These are phyloP conservation scores for Cucumis cinereus DNA, from an alignment of 306 rosid species.

Conservation along the genomic window DNA sequence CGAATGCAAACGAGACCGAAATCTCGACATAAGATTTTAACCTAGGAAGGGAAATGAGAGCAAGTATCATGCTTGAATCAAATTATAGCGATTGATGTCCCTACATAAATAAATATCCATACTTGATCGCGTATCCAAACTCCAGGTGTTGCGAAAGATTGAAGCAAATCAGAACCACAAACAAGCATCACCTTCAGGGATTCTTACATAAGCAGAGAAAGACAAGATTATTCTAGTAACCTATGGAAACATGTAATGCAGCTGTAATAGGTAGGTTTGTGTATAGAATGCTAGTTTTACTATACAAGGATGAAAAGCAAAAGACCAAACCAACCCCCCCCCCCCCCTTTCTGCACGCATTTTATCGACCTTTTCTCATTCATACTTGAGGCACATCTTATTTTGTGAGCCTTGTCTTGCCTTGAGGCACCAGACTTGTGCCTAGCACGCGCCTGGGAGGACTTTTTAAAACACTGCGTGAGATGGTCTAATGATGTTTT, in stretches of 20 bases:
- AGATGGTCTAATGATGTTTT: not conserved
- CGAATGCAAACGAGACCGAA: constrained; percentile 42
- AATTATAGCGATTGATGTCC: not conserved
- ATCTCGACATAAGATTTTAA: constrained; percentile 33
- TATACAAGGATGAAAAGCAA: not conserved
- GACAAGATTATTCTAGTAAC: constrained; percentile 5
- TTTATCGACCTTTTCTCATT: not conserved
- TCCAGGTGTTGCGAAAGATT: constrained; percentile 67
- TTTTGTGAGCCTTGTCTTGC: no score
- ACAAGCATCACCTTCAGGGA: constrained; percentile 71
- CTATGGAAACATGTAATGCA: not conserved
- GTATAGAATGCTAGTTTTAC: not conserved
- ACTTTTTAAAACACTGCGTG: no score
- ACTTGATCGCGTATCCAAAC: constrained; percentile 72
- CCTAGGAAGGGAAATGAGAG: constrained; percentile 14
- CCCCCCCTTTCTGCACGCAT: no score
- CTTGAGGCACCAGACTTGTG: no score
- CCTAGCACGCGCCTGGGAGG: no score
- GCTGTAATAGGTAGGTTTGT: not conserved
- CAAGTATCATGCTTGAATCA: not conserved
- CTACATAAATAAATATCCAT: not conserved
- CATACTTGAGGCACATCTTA: not conserved
- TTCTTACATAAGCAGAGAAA: constrained; percentile 36
- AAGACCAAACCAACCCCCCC: not conserved
- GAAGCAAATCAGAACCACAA: constrained; percentile 91